Percentiles rank a stretch among this genome's conserved stretches.
Evolutionary conservation across 108 stramenopile species (phyloP).

Genomic region (Cyclotella distinguenda): DNA sequence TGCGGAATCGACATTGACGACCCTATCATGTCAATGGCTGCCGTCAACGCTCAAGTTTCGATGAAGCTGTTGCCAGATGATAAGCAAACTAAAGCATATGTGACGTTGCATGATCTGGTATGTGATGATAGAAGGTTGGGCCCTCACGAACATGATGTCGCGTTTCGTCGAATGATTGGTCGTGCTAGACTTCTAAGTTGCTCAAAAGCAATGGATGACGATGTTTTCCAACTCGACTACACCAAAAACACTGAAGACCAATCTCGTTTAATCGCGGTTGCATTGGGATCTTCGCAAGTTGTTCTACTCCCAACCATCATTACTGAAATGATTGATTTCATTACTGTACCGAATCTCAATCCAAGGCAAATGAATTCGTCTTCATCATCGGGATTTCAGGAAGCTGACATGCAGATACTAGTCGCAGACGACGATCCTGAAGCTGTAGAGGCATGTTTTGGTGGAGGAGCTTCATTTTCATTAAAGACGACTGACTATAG

Average conservation of each 20-base stretch:
- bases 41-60: conserved; percentile 53
- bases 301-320: conserved; percentile 77
- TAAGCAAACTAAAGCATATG: conserved; percentile 33
- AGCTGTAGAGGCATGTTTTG: conserved; percentile 29
- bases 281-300: conserved; percentile 74
- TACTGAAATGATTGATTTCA: conserved; percentile 61
- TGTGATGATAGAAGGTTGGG: conserved; percentile 62
- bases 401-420: conserved; percentile 12
- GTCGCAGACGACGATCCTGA: conserved; percentile 30
- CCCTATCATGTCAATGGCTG: conserved; percentile 58
- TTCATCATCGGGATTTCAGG: neutral
- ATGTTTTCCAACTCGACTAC: conserved; percentile 64
- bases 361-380: neutral
- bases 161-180: conserved; percentile 63
- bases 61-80: conserved; percentile 57
- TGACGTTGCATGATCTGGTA: conserved; percentile 67
- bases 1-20: conserved; percentile 45
- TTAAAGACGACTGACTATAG: conserved; percentile 35
- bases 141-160: conserved; percentile 36
- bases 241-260: conserved; percentile 40
- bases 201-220: conserved; percentile 11
- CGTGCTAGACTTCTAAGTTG: conserved; percentile 21
- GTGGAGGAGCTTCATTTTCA: neutral
- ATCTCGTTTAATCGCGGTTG: conserved; percentile 48
- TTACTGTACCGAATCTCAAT: conserved; percentile 18